Conservation (phyloP, 805 yeast genomes). For the Spathaspora girioi region DNA sequence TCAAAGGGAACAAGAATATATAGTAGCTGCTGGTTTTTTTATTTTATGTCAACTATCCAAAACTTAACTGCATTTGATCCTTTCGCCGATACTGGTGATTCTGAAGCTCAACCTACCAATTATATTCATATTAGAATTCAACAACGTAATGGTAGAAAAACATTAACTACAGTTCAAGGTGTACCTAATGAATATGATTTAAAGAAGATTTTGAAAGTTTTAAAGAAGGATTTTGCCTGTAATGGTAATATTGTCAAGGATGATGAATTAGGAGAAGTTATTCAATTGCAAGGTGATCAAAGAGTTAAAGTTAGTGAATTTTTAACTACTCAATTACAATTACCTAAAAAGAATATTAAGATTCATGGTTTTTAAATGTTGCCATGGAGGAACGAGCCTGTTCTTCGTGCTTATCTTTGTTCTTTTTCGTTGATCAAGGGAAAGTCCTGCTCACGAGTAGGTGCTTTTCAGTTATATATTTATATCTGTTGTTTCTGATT, state of each 20-base stretch:
- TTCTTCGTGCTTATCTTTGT: not conserved
- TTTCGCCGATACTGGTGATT: conserved; percentile 99
- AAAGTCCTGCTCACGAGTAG: not conserved
- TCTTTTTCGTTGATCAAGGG: not conserved
- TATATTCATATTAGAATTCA: conserved; percentile 98
- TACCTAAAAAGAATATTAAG: conserved; percentile 95
- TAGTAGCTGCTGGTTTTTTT: not conserved
- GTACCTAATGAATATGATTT: conserved; percentile 91
- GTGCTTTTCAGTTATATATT: not conserved
- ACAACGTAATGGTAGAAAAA: conserved; percentile 99
- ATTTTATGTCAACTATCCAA: conserved; percentile 85
- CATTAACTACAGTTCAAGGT: conserved; percentile 97
- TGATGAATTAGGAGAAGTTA: conserved; percentile 92
- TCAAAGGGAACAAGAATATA: too few relatives aligned
- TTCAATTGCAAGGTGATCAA: conserved; percentile 98
- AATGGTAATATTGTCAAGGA: conserved; percentile 98
- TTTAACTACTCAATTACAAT: conserved; percentile 76
- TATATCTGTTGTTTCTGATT: not conserved
- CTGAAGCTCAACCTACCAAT: conserved; percentile 93
- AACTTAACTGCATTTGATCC: conserved; percentile 89
- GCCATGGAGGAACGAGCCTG: not conserved
- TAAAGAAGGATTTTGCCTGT: conserved; percentile 98
- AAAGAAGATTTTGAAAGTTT: conserved; percentile 87
- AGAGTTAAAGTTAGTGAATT: conserved; percentile 95
- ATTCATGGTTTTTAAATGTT: conserved; percentile 86